phyloP scores from a whole-genome alignment of 768 basidiomycete species.

The Lentinus brumalis region DNA sequence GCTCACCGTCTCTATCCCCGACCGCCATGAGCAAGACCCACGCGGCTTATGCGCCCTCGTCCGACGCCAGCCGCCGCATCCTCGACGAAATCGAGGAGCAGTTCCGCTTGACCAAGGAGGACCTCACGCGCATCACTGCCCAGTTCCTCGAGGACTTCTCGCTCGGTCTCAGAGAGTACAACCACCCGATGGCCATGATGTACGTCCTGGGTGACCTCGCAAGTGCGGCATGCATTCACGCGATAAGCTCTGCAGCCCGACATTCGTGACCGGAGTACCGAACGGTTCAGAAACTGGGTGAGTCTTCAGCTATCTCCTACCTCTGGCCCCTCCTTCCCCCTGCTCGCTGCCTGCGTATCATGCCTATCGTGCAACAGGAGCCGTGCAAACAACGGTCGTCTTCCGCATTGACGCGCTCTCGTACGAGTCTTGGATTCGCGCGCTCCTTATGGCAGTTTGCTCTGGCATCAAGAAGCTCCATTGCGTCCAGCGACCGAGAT shows the following conservation, averaged over 20 bases:
- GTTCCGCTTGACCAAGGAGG: slow-evolving; percentile 65
- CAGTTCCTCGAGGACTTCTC: slow-evolving; percentile 83
- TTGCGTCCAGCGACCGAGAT: slow-evolving; percentile 7
- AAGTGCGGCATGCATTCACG: background rate
- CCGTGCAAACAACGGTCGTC: background rate
- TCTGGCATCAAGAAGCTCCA: slow-evolving; percentile 2
- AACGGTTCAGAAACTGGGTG: slow-evolving; percentile 94
- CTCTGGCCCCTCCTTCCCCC: background rate
- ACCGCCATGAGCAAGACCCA: slow-evolving; percentile 42
- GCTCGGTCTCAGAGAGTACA: slow-evolving; percentile 71
- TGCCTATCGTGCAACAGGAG: background rate
- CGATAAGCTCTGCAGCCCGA: slow-evolving; percentile 57
- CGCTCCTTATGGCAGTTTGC: slow-evolving; percentile 9
- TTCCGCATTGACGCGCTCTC: slow-evolving; percentile 8
- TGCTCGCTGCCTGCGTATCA: background rate
- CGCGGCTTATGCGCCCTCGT: slow-evolving; percentile 35
- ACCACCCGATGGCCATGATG: slow-evolving; percentile 93
- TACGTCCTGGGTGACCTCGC: slow-evolving; percentile 34
- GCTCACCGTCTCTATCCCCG: slow-evolving; percentile 2
- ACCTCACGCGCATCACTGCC: slow-evolving; percentile 69
- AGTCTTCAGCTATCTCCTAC: slow-evolving; percentile 11
- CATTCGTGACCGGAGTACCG: slow-evolving; percentile 94
- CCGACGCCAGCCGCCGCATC: slow-evolving; percentile 45
- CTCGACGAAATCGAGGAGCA: slow-evolving; percentile 70
- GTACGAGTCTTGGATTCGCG: slow-evolving; percentile 16